A percentile compares a stretch with the other conserved stretches of the same genome.
These are phyloP conservation scores for Boeremia lycopersici DNA, from an alignment of 2,329 filamentous ascomycete genomes.

Conservation along the genomic window DNA sequence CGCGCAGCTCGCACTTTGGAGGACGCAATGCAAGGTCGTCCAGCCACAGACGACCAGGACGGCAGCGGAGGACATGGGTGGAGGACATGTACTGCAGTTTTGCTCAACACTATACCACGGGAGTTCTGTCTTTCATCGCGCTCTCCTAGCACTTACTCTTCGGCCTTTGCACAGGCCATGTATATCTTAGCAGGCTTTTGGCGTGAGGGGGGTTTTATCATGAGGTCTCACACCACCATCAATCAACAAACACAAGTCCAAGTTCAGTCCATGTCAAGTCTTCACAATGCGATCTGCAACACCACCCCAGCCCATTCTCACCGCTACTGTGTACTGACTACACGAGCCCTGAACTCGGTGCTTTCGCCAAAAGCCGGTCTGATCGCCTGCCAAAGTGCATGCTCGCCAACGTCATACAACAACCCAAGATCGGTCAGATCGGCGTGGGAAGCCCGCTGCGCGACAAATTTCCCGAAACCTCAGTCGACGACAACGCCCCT, in stretches of 20 bases:
- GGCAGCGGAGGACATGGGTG: background rate
- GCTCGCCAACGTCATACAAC: slow-evolving; percentile 9
- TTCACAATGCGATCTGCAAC: background rate
- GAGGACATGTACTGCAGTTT: slow-evolving; percentile 5
- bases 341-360: background rate
- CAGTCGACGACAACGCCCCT: background rate
- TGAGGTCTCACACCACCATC: background rate
- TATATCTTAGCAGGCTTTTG: slow-evolving; percentile 17
- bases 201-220: slow-evolving; percentile 3
- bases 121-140: slow-evolving; percentile 6
- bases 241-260: background rate
- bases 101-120: slow-evolving; percentile 17
- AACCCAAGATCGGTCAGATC: slow-evolving; percentile 8
- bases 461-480: slow-evolving; percentile 2
- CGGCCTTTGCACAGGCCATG: slow-evolving; percentile 4
- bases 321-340: background rate
- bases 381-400: background rate
- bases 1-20: background rate
- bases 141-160: slow-evolving; percentile 13
- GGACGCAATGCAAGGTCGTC: background rate
- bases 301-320: background rate
- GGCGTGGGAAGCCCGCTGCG: slow-evolving; percentile 2
- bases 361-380: slow-evolving; percentile 2
- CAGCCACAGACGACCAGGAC: background rate
- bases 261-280: no score